Percentiles rank a stretch among this genome's conserved stretches.
Evolutionary conservation across 1,284 basidiomycete species (phyloP).

Genomic region (Golubevia pallescens): DNA sequence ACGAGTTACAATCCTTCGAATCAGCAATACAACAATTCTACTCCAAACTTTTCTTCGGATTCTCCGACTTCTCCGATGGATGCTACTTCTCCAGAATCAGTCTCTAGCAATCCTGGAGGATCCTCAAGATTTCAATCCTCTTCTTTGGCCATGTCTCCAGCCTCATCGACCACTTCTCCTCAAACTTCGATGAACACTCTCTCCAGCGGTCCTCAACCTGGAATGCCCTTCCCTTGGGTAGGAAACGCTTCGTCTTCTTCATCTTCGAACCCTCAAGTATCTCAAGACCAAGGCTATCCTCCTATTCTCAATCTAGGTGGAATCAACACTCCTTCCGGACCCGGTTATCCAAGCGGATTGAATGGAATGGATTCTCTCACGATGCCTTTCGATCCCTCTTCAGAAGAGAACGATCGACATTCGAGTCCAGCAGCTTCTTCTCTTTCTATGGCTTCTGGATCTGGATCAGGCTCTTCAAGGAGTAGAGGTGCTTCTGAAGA

Average conservation of each 20-base stretch:
- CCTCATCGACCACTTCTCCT: not conserved
- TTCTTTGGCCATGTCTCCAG: no score
- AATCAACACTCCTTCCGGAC: not conserved
- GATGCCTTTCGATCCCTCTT: not conserved
- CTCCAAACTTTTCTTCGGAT: no score
- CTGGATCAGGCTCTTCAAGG: not conserved
- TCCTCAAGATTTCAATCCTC: no score
- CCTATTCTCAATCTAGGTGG: not conserved
- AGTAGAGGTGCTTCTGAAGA: not conserved
- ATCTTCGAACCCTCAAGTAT: not conserved
- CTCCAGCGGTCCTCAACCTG: not conserved
- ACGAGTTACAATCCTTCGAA: not conserved
- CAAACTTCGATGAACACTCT: not conserved
- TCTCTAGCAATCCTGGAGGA: no score
- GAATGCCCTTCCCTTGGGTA: not conserved
- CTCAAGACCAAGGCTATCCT: not conserved
- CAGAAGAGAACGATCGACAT: not conserved
- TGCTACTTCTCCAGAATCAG: no score
- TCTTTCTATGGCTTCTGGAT: not conserved
- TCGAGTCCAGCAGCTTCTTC: not conserved
- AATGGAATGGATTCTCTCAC: not conserved
- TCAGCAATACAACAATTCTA: not conserved
- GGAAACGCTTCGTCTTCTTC: not conserved
- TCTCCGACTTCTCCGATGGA: no score
- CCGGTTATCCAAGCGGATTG: not conserved